Evolutionary conservation across 164 flowering plant genomes (phyloP).

Genomic region (Nymphaea thermarum): DNA sequence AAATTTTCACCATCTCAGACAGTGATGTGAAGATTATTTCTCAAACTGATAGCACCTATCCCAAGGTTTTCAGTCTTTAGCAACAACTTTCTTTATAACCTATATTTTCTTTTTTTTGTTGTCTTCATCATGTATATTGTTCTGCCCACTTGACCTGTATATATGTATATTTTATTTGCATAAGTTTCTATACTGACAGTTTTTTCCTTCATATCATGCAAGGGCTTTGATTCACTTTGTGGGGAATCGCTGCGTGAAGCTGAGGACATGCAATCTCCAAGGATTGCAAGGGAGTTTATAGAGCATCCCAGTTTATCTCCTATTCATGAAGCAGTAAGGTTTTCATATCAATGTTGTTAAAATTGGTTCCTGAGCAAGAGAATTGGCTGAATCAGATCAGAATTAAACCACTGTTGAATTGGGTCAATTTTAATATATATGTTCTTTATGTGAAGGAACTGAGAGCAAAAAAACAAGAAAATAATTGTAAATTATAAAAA

Average conservation of each 20-base stretch:
- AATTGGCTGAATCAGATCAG: no score
- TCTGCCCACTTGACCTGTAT: no score
- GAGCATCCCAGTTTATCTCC: constrained; percentile 1
- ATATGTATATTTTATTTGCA: neutral
- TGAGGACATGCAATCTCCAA: neutral
- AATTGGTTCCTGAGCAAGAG: no score
- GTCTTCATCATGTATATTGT: no score
- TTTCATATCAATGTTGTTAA: neutral
- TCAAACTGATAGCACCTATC: neutral
- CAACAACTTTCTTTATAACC: neutral
- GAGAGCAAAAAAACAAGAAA: no score
- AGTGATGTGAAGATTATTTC: constrained; percentile 1
- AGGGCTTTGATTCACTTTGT: constrained; percentile 3
- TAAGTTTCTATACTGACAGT: neutral
- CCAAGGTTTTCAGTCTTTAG: neutral
- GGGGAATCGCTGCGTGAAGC: neutral
- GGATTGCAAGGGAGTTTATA: neutral
- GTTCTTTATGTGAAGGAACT: no score
- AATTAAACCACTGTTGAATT: no score
- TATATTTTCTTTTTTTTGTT: neutral
- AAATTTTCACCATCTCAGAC: neutral
- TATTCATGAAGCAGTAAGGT: neutral
- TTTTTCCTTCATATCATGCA: neutral
- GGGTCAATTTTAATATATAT: no score
- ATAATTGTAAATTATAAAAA: no score